Evolutionary conservation across 2,329 filamentous ascomycete genomes (phyloP), one percentile per base, ranked within the genome.

Genomic region (Aspergillus piperis): DNA sequence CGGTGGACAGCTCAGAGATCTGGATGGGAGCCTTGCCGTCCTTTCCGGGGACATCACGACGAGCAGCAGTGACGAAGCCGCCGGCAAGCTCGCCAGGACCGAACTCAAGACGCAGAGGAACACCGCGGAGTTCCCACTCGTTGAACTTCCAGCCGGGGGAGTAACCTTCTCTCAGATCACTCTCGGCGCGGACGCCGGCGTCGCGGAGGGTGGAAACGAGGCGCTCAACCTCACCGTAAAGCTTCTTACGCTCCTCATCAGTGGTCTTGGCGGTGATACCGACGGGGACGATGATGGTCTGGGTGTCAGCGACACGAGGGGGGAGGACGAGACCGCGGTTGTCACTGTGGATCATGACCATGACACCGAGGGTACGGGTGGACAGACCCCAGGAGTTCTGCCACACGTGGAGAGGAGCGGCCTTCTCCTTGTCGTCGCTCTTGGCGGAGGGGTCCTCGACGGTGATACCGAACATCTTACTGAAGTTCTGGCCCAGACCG

Each of bases 371-470:
- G 59, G 94, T 92, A 75, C 95, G 92, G 57, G 95, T 99, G 1
- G 94, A 98, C 62, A 99, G 86, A 79, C 95, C 95, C 95, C 95
- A 99, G 13, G 92, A 97, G 83, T 99, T 99, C 78, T 99, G 95
- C 93, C 94, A 98, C 59, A 98, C 93, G 73, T 94, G 82, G 59
- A 97, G 81, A 71, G 92, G 88, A 68, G 88, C 84, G 66, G 90
- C 90, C 79, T 91, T 90, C 76, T 95, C 32, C 32, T 36, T 36
- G 41, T 21, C 87, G 52, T 85, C 88, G 50, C 84, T 82, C 72
- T 88, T 88, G 54, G 84, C 85, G 62, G 83, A 68, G 23, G 95
- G 95, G 73, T 99, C 93, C 77, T 99, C 94, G 30, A 99, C 92
- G 0, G 90, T 96, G 76, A 99, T 98, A 77, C 95, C 90, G 76